Conservation (phyloP, 2,329 filamentous ascomycete species). For the Epicoccum sorghinum region DNA sequence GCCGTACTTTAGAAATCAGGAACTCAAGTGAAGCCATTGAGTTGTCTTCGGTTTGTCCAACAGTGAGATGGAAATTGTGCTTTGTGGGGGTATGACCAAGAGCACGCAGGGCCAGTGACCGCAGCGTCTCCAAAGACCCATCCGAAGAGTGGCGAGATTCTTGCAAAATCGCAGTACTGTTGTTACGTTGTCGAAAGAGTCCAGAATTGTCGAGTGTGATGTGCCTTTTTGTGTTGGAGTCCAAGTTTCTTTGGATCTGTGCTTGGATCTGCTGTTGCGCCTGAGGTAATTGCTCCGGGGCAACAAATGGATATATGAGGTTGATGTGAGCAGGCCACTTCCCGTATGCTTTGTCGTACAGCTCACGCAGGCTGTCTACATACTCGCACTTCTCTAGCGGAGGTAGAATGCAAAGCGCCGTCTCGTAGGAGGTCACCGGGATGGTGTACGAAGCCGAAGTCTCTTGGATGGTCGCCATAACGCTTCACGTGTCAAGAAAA, state of each 20-base stretch:
- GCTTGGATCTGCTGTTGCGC: constrained; percentile 53
- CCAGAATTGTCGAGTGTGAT: constrained; percentile 50
- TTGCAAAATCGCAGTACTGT: constrained; percentile 52
- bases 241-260: constrained; percentile 30
- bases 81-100: constrained; percentile 27
- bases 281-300: constrained; percentile 52
- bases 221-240: not conserved
- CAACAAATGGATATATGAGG: constrained; percentile 69
- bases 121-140: constrained; percentile 23
- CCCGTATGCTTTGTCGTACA: constrained; percentile 66
- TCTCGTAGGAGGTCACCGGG: constrained; percentile 57
- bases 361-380: constrained; percentile 62
- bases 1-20: constrained; percentile 59
- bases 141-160: constrained; percentile 12
- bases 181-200: constrained; percentile 57
- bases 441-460: constrained; percentile 14
- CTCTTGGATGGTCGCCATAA: constrained; percentile 26
- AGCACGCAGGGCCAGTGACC: constrained; percentile 27
- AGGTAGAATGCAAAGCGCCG: constrained; percentile 66
- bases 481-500: not conserved
- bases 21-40: constrained; percentile 56
- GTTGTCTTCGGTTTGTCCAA: constrained; percentile 63
- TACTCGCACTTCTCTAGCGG: constrained; percentile 56
- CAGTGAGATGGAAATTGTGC: constrained; percentile 61
- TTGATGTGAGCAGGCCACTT: constrained; percentile 73